Conservation (phyloP, 129 eudicot species). For the Saposhnikovia divaricata region DNA sequence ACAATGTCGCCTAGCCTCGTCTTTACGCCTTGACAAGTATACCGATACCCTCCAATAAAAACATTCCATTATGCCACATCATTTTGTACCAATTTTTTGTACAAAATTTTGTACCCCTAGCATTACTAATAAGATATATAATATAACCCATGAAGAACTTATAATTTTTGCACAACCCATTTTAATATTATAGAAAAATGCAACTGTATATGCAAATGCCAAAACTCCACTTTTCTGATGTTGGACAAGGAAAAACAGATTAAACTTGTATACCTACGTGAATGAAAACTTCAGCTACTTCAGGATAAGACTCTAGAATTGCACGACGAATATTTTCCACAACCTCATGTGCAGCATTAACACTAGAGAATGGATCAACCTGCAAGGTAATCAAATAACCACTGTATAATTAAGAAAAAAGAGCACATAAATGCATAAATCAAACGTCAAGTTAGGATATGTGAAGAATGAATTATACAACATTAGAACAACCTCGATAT, state of each 20-base stretch:
- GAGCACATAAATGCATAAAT: not conserved
- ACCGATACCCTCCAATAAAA: too few species aligned
- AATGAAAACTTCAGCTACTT: constrained; percentile 93
- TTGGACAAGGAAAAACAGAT: not conserved
- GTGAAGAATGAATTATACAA: not conserved
- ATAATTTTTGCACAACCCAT: not conserved
- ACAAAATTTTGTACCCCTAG: too few species aligned
- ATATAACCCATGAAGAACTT: not conserved
- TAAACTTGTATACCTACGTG: constrained; percentile 52
- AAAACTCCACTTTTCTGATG: not conserved
- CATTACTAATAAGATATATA: too few species aligned
- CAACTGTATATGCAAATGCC: not conserved
- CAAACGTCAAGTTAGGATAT: not conserved
- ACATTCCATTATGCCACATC: too few species aligned
- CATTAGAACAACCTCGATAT: constrained; percentile 50
- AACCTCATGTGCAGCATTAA: constrained; percentile 73
- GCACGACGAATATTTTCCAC: constrained; percentile 71
- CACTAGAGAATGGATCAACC: constrained; percentile 86
- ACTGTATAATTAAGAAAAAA: not conserved
- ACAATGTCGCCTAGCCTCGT: too few species aligned
- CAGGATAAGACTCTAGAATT: constrained; percentile 63
- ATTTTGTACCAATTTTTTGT: too few species aligned
- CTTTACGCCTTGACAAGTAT: too few species aligned
- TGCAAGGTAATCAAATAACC: constrained; percentile 15
- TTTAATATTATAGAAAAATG: not conserved